Percentiles rank a stretch among this genome's conserved stretches.
Evolutionary conservation across 1,284 basidiomycete genomes (phyloP).

Genomic region (Inonotus obliquus): DNA sequence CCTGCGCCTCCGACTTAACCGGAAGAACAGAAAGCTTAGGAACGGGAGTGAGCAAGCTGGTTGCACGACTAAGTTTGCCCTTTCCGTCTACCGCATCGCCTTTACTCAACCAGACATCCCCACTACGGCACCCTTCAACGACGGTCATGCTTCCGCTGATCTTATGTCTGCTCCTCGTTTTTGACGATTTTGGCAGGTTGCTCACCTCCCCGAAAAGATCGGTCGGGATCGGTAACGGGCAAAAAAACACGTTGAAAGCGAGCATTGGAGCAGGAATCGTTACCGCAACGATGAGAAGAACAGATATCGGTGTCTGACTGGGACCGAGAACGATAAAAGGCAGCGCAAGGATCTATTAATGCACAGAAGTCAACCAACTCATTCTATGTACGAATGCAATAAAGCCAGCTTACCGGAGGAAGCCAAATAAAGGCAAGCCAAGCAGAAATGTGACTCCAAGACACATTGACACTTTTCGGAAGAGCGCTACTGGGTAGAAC

Average conservation of each 20-base stretch:
- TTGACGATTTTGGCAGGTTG: conserved; percentile 35
- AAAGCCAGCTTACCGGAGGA: conserved; percentile 43
- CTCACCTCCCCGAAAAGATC: conserved; percentile 56
- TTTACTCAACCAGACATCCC: conserved; percentile 64
- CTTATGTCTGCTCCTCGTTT: conserved; percentile 53
- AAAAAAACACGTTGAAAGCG: conserved; percentile 53
- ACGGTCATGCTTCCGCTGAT: conserved; percentile 59
- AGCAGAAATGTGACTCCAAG: conserved; percentile 18
- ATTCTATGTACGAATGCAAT: conserved; percentile 5
- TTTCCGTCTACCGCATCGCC: conserved; percentile 64
- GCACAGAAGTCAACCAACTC: conserved; percentile 5
- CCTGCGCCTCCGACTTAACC: conserved; percentile 22
- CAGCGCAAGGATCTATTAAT: conserved; percentile 44
- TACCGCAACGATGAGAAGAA: conserved; percentile 55
- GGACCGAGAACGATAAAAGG: conserved; percentile 53
- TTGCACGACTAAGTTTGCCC: conserved; percentile 49
- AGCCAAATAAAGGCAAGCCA: conserved; percentile 60
- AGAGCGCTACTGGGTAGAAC: conserved; percentile 36
- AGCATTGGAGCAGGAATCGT: conserved; percentile 62
- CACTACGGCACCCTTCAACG: conserved; percentile 62
- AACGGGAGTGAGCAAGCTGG: conserved; percentile 52
- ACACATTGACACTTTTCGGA: not conserved
- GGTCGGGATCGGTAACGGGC: conserved; percentile 58
- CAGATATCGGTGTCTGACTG: conserved; percentile 34
- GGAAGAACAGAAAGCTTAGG: conserved; percentile 67